Base-by-base conservation (phyloP, 169 alveolate species). In the Cryptosporidium felis region DNA sequence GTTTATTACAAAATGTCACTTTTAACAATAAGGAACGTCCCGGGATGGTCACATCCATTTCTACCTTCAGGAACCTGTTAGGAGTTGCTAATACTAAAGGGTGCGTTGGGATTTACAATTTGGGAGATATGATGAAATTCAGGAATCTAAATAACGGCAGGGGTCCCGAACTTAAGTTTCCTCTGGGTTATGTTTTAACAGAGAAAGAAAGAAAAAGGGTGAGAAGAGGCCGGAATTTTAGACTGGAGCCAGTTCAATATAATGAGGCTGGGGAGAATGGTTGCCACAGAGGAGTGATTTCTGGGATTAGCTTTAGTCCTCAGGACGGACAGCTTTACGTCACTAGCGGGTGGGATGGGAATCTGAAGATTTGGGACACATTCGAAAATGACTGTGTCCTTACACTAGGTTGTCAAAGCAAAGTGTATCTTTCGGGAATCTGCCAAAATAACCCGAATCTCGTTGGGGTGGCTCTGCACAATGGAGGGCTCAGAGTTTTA, bases 141-240 rank as follows among this genome's bases (percentile, higher is more conserved):
- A 49, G 85, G 23, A 60, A 74, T 21, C 21, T 74, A 38, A 74
- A 74, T 36, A 56, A 49, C 34, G 85, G 85, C 1, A 74, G 40
- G 41, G 85, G 85, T 5, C 85, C 85, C 18, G 21, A 21, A 9
- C 3, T 38, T 8, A 74, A 58, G 23, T 74, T 40, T 53, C 85
- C 85, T n/a, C 28, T 74, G 5, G 85, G 85, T 10, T 74, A 74
- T 53, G 85, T 74, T n/a, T 18, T 74, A 4, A 74, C 85, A n/a
- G 59, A 56, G 14, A 58, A 40, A 32, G 74, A 74, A 53, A 32
- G 56, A 74, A 34, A 16, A 2, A 53, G 36, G 8, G 16, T 53
- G 9, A 40, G 38, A 53, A 46, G 44, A 53, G 85, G 85, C 5
- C 41, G 45, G 41, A 74, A 6, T 12, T 74, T 74, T 74, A 74